Base-by-base conservation (phyloP, 1,284 basidiomycete genomes). In the Puccinia hordei region DNA sequence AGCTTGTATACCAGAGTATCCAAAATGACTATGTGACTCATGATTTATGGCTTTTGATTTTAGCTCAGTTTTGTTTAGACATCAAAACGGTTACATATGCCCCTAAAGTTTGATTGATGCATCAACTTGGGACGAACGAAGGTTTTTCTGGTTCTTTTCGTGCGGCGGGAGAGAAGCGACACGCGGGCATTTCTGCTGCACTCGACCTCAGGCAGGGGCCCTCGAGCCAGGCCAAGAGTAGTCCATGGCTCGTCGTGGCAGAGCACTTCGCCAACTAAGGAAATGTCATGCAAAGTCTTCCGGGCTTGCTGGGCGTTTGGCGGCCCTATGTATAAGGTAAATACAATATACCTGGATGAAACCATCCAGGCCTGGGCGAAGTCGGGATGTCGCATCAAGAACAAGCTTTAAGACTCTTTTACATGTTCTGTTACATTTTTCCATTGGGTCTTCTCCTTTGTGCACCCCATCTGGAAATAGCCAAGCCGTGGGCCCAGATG, bases 91-190 rank as follows among this genome's bases (percentile, higher is more conserved):
- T 12, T 24, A n/a, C n/a, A n/a, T n/a, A 55, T 59, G 38, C 59
- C 38, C 59, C 59, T 63, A 8, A 38, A 63, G 59, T 19, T 38
- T 63, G 59, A 63, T 63, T 35, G 22, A 38, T 38, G 57, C 27
- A 59, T 59, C 27, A 30, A 30, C 33, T 10, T 63, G 33, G 17
- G 22, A 35, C 59, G 3, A 38, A 4, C 59, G 59, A 33, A 63
- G 33, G 33, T 27, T 59, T 59, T 9, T 33, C 30, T 59, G 24
- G 12, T 30, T 9, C 12, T 41, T 41, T 4, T 41, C 38, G 38
- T 41, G 12, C 38, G 38, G 6, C 4, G 38, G 38, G 4, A 49
- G 46, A 49, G 17, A 49, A 49, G 8, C 59, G 6, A 38, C 33
- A 9, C 17, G 46, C 59, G 59, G 33, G 33, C 33, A 63, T 38